A percentile compares a stretch with the other conserved stretches of the same genome.
Conservation (phyloP, 2,329 filamentous ascomycete species). For the Didymella keratinophila region DNA sequence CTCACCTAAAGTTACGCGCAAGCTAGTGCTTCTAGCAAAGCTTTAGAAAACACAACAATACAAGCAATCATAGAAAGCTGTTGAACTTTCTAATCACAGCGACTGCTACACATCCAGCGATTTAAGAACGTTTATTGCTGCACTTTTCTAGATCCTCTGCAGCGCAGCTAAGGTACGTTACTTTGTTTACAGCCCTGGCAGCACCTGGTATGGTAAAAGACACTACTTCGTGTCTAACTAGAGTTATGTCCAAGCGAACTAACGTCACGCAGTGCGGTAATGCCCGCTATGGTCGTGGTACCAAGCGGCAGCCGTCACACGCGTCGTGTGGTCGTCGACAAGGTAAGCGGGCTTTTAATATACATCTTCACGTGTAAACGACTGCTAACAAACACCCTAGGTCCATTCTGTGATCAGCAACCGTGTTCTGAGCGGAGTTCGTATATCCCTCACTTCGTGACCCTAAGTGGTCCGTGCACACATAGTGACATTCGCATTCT, state of each 20-base stretch:
- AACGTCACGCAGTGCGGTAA: conserved; percentile 24
- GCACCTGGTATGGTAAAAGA: background rate
- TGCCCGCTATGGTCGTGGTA: conserved; percentile 43
- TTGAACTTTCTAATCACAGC: background rate
- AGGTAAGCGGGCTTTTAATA: conserved; percentile 28
- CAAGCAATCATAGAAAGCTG: background rate
- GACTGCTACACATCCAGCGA: background rate
- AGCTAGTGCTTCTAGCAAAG: background rate
- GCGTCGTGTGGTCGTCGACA: conserved; percentile 33
- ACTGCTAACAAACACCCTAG: conserved; percentile 22
- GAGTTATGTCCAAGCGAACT: background rate
- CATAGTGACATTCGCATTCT: conserved; percentile 28
- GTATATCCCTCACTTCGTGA: conserved; percentile 9
- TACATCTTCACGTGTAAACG: background rate
- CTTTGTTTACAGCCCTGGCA: background rate
- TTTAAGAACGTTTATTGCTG: background rate
- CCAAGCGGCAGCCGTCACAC: conserved; percentile 27
- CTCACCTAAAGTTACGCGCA: background rate
- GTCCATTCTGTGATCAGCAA: conserved; percentile 39
- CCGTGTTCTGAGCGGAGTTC: conserved; percentile 36
- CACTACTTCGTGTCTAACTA: background rate
- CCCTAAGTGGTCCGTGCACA: conserved; percentile 27
- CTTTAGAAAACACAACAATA: background rate
- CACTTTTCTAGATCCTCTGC: background rate
- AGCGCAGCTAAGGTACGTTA: background rate